Evolutionary conservation across 805 yeast genomes (phyloP).

Genomic region (Ogataea saltuana): DNA sequence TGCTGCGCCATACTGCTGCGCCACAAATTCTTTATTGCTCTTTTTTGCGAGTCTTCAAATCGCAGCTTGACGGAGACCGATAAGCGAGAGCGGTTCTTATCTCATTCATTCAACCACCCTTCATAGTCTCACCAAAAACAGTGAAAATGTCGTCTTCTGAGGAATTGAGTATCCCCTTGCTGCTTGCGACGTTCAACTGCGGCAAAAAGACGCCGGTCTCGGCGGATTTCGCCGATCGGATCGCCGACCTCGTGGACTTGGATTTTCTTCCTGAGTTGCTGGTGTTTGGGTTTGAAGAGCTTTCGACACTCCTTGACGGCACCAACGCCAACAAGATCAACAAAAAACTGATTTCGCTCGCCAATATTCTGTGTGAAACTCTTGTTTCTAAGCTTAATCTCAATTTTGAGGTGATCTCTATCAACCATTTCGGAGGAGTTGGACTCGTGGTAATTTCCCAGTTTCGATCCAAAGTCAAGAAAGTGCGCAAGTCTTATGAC

Average conservation of each 20-base stretch:
- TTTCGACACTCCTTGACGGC: slow-evolving; percentile 57
- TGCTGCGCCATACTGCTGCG: too few relatives aligned
- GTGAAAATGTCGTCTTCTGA: too few relatives aligned
- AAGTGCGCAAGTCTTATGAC: slow-evolving; percentile 26
- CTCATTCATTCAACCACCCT: too few relatives aligned
- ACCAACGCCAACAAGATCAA: slow-evolving; percentile 43
- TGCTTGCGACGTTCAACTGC: slow-evolving; percentile 18
- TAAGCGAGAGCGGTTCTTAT: too few relatives aligned
- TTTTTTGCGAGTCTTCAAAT: too few relatives aligned
- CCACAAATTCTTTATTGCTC: too few relatives aligned
- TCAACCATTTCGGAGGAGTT: slow-evolving; percentile 55
- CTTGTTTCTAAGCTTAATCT: slow-evolving; percentile 39
- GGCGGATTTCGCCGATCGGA: slow-evolving; percentile 27
- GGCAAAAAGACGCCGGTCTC: slow-evolving; percentile 33
- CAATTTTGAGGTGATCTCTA: slow-evolving; percentile 43
- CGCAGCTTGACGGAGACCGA: too few relatives aligned
- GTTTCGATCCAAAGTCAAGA: slow-evolving; percentile 28
- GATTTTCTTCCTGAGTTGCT: slow-evolving; percentile 43
- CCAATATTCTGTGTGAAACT: slow-evolving; percentile 37
- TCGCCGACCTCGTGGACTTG: slow-evolving; percentile 23
- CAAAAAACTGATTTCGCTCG: slow-evolving; percentile 38
- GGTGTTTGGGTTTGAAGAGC: slow-evolving; percentile 69
- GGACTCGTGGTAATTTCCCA: slow-evolving; percentile 55
- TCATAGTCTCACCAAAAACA: too few relatives aligned
- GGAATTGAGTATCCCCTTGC: slow-evolving; percentile 6